Evolutionary conservation across 2,329 filamentous ascomycete species (phyloP).

Genomic region (Fusarium hostae): DNA sequence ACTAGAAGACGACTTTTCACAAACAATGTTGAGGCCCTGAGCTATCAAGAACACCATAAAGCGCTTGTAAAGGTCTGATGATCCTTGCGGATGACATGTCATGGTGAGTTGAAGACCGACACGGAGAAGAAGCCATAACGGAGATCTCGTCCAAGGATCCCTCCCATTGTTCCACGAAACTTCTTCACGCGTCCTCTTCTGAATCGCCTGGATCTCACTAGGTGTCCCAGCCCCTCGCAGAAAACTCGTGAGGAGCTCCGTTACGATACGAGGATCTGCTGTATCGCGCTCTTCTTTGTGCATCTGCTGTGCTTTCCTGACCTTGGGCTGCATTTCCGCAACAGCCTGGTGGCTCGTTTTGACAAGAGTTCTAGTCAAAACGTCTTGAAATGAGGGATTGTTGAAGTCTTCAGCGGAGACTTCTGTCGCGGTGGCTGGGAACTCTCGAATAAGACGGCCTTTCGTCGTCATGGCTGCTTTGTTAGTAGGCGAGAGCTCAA

Average conservation of each 20-base stretch:
- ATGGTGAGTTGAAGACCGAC: conserved; percentile 58
- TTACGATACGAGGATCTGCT: conserved; percentile 60
- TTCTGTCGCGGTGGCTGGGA: neutral
- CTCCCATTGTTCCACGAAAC: conserved; percentile 53
- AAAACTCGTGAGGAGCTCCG: conserved; percentile 57
- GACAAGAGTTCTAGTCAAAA: neutral
- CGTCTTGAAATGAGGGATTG: neutral
- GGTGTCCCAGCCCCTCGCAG: conserved; percentile 51
- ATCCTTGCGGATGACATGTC: neutral
- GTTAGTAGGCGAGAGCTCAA: neutral
- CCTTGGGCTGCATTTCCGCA: neutral
- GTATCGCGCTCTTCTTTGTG: conserved; percentile 61
- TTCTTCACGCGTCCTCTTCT: conserved; percentile 65
- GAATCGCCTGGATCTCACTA: conserved; percentile 46
- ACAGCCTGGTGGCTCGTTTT: neutral
- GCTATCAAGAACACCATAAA: conserved; percentile 33
- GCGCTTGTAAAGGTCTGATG: conserved; percentile 10
- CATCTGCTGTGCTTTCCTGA: conserved; percentile 50
- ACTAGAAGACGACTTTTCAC: neutral
- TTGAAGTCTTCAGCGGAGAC: neutral
- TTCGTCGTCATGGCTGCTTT: neutral
- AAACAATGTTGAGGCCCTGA: neutral
- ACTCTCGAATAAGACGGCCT: neutral
- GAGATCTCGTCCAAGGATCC: conserved; percentile 60
- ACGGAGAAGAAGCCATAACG: conserved; percentile 66